phyloP scores from a whole-genome alignment of 163 green algal species.

The Scenedesmus sp. region DNA sequence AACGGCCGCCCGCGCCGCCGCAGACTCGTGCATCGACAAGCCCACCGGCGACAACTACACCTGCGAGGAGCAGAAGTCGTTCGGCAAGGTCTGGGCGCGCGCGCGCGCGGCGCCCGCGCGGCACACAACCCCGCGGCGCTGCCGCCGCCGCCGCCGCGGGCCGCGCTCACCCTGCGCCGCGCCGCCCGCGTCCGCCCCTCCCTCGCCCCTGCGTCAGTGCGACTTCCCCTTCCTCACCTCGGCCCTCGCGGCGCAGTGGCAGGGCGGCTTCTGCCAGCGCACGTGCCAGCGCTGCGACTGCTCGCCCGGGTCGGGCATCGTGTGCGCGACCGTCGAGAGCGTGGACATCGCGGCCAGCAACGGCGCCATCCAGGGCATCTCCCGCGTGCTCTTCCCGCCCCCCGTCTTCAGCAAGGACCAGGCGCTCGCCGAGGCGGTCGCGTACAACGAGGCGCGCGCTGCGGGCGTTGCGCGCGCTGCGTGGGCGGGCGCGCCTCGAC shows the following conservation, averaged over 20 bases:
- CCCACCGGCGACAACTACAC: constrained; percentile 76
- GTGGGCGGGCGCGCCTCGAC: too few relatives aligned
- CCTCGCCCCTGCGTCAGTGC: too few relatives aligned
- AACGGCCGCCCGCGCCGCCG: too few relatives aligned
- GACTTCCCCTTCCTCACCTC: constrained; percentile 67
- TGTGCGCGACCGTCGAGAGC: constrained; percentile 46
- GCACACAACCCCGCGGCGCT: too few relatives aligned
- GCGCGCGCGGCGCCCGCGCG: too few relatives aligned
- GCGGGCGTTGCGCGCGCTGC: too few relatives aligned
- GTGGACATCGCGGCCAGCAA: constrained; percentile 61
- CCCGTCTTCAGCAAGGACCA: constrained; percentile 46
- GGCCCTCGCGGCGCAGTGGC: constrained; percentile 56
- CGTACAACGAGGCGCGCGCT: constrained; percentile 27
- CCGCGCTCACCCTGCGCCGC: constrained; percentile 41
- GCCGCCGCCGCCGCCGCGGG: too few relatives aligned
- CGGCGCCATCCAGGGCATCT: constrained; percentile 68
- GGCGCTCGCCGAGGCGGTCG: constrained; percentile 4
- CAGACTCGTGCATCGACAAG: constrained; percentile 75
- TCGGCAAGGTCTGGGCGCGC: too few relatives aligned
- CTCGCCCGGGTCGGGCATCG: constrained; percentile 40
- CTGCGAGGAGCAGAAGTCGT: constrained; percentile 64
- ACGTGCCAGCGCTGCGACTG: constrained; percentile 76
- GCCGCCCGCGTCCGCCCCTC: too few relatives aligned
- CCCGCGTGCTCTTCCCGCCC: constrained; percentile 59
- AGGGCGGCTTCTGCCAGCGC: constrained; percentile 74